These are phyloP conservation scores for Neurospora pannonica DNA, from an alignment of 495 filamentous ascomycete genomes.

Conservation along the genomic window DNA sequence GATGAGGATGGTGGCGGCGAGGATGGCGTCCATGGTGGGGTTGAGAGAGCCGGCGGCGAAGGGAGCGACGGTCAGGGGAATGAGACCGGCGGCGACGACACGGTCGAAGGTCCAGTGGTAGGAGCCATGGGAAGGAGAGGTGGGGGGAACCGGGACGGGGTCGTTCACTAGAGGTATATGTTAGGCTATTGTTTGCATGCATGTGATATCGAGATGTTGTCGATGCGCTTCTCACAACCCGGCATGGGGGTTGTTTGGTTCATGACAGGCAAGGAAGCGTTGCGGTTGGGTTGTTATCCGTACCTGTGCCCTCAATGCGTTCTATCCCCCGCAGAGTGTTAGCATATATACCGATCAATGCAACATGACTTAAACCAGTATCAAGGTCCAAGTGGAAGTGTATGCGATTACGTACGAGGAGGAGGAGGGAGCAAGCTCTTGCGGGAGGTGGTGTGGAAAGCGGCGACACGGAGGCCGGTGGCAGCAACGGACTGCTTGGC, in stretches of 20 bases:
- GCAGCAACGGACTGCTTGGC: slow-evolving; percentile 18
- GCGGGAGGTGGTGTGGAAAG: slow-evolving; percentile 64
- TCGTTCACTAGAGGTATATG: slow-evolving; percentile 62
- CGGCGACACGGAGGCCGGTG: slow-evolving; percentile 38
- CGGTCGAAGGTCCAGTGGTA: slow-evolving; percentile 99
- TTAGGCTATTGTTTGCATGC: neutral
- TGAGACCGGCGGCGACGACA: slow-evolving; percentile 61
- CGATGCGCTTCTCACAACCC: neutral
- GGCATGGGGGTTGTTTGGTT: neutral
- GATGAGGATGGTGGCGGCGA: slow-evolving; percentile 74
- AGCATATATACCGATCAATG: neutral
- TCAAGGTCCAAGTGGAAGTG: slow-evolving; percentile 3
- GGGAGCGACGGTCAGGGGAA: slow-evolving; percentile 81
- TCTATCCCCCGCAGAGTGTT: slow-evolving; percentile 45
- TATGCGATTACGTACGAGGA: slow-evolving; percentile 16
- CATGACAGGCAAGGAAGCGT: neutral
- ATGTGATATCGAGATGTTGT: neutral
- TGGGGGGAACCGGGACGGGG: slow-evolving; percentile 60
- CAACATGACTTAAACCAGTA: slow-evolving; percentile 3
- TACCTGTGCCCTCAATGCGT: slow-evolving; percentile 70
- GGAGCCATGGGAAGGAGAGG: slow-evolving; percentile 71
- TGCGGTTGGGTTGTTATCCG: slow-evolving; percentile 13
- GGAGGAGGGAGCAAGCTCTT: slow-evolving; percentile 52
- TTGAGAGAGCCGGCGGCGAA: slow-evolving; percentile 88
- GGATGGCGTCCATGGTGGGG: slow-evolving; percentile 75